phyloP scores from a whole-genome alignment of 495 filamentous ascomycete genomes.

The Xeromyces bisporus region DNA sequence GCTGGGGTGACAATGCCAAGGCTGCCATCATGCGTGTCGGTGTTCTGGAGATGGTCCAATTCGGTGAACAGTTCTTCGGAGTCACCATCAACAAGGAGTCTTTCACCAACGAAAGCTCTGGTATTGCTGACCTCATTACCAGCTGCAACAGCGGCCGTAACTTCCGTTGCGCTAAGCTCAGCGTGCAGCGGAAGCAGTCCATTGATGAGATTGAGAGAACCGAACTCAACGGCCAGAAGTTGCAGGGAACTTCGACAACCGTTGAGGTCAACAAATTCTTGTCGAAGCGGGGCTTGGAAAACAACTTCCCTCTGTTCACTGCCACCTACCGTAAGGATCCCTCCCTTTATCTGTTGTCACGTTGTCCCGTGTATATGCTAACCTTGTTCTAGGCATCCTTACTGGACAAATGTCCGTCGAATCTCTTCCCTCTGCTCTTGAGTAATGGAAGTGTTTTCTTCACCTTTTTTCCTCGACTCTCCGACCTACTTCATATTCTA shows the following conservation, averaged over 20 bases:
- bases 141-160: constrained; percentile 84
- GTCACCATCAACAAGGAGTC: constrained; percentile 61
- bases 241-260: constrained; percentile 87
- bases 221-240: constrained; percentile 91
- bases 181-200: constrained; percentile 56
- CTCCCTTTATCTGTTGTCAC: not conserved
- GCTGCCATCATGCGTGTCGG: constrained; percentile 93
- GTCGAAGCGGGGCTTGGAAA: constrained; percentile 54
- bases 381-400: constrained; percentile 19
- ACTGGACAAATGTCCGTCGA: constrained; percentile 25
- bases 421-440: constrained; percentile 27
- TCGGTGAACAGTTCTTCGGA: constrained; percentile 82
- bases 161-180: constrained; percentile 82
- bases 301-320: constrained; percentile 82
- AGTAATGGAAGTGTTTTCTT: constrained; percentile 32
- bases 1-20: constrained; percentile 97
- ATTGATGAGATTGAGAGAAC: constrained; percentile 76
- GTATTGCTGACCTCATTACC: constrained; percentile 92
- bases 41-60: constrained; percentile 85
- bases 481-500: no score
- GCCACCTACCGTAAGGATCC: constrained; percentile 45
- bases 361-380: constrained; percentile 3
- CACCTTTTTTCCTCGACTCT: no score
- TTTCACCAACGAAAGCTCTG: constrained; percentile 91
- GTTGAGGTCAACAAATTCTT: constrained; percentile 80